A percentile compares a stretch with the other conserved stretches of the same genome.
phyloP scores from a whole-genome alignment of 1,139 yeast genomes.

The Eremothecium coryli region DNA sequence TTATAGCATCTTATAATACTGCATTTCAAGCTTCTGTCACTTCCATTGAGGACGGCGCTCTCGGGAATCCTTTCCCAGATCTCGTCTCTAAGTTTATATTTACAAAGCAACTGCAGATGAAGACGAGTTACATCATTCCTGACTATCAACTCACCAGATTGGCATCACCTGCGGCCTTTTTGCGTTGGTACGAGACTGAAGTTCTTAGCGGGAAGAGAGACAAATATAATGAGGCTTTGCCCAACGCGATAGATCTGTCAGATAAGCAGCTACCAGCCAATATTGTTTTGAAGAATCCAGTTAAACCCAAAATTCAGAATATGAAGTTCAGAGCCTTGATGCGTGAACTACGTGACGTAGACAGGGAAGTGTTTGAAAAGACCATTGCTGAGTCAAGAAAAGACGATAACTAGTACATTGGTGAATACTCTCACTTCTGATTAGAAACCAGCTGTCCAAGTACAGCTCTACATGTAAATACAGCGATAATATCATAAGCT shows the following conservation, averaged over 20 bases:
- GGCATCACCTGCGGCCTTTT: constrained; percentile 39
- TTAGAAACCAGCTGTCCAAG: no score
- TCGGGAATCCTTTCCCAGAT: constrained; percentile 33
- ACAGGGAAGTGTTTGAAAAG: no score
- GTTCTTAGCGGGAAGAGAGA: constrained; percentile 37
- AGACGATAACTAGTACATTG: no score
- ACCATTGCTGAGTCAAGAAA: no score
- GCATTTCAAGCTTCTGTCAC: constrained; percentile 11
- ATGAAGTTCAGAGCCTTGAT: constrained; percentile 32
- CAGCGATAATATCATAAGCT: no score
- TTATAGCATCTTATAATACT: constrained; percentile 23
- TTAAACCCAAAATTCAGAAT: constrained; percentile 34
- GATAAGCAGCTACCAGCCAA: constrained; percentile 41
- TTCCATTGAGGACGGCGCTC: constrained; percentile 11
- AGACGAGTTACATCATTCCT: constrained; percentile 56
- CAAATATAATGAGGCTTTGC: constrained; percentile 56
- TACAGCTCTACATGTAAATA: no score
- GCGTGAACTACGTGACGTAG: constrained; percentile 13
- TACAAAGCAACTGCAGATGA: constrained; percentile 47
- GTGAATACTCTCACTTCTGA: no score
- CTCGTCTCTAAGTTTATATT: constrained; percentile 50
- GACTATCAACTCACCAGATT: constrained; percentile 52
- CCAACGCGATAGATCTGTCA: constrained; percentile 64
- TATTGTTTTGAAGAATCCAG: constrained; percentile 37
- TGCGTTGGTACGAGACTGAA: constrained; percentile 36